Conservation (phyloP, 176 grass and related monocot species). For the Tuctoria greenei region DNA sequence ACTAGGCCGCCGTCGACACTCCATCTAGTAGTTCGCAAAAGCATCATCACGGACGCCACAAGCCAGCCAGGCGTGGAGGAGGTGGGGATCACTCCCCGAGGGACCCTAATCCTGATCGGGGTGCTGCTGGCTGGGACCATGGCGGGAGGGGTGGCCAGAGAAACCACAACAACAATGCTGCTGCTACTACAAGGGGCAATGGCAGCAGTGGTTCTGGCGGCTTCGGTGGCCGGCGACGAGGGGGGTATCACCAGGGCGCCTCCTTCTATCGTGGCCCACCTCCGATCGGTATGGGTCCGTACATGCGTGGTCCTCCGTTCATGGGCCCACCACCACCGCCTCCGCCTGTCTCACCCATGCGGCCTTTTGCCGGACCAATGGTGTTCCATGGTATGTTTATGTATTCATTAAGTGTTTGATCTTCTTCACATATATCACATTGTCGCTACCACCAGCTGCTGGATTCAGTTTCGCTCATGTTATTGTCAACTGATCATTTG, state of each 20-base stretch:
- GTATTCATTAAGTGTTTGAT: too few relatives aligned
- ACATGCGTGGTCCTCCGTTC: conserved; percentile 51
- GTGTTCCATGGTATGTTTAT: conserved; percentile 48
- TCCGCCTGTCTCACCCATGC: conserved; percentile 24
- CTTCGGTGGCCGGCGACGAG: conserved; percentile 32
- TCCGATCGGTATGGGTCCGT: conserved; percentile 22
- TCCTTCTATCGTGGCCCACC: conserved; percentile 44
- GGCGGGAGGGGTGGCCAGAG: conserved; percentile 29
- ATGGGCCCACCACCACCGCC: conserved; percentile 35
- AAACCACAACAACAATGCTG: conserved; percentile 35
- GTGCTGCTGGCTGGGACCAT: conserved; percentile 37
- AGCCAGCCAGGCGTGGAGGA: conserved; percentile 27
- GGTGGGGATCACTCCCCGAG: conserved; percentile 38
- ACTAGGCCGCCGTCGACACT: conserved; percentile 23
- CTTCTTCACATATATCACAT: neutral
- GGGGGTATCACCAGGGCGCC: conserved; percentile 43
- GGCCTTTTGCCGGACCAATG: conserved; percentile 42
- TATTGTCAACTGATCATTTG: neutral
- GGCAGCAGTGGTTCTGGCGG: neutral
- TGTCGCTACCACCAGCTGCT: neutral
- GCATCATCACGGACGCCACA: conserved; percentile 43
- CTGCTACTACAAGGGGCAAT: conserved; percentile 20
- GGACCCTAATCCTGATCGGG: conserved; percentile 35
- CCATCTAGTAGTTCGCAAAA: conserved; percentile 24
- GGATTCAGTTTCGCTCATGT: neutral